phyloP scores from a whole-genome alignment of 2,329 filamentous ascomycete genomes.

The Ceratocystis papillata region DNA sequence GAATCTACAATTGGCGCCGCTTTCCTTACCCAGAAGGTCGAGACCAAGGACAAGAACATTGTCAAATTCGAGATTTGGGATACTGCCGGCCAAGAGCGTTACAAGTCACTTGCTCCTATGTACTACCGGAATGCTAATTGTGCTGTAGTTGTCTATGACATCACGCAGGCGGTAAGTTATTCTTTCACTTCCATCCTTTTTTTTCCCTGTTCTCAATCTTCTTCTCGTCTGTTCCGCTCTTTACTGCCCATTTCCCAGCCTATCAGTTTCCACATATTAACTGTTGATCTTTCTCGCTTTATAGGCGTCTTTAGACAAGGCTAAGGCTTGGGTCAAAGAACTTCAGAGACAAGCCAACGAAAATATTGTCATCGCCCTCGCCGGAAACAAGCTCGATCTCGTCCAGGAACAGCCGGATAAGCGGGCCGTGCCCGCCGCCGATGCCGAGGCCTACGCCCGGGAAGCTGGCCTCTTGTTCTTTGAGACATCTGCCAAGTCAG shows the following conservation, averaged over 20 bases:
- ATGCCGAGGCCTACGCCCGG: slow-evolving; percentile 88
- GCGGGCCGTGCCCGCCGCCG: slow-evolving; percentile 76
- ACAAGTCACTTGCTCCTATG: slow-evolving; percentile 98
- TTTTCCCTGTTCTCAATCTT: background rate
- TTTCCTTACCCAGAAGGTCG: slow-evolving; percentile 97
- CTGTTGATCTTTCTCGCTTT: slow-evolving; percentile 23
- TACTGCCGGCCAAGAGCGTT: slow-evolving; percentile 94
- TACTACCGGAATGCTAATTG: slow-evolving; percentile 99
- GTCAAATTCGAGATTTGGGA: slow-evolving; percentile 99
- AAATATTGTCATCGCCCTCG: slow-evolving; percentile 97
- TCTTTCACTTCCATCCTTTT: background rate
- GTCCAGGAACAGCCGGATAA: slow-evolving; percentile 92
- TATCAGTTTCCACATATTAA: background rate
- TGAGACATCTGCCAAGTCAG: slow-evolving; percentile 95
- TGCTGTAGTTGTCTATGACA: slow-evolving; percentile 97
- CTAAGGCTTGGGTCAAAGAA: slow-evolving; percentile 98
- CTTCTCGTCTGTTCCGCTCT: slow-evolving; percentile 15
- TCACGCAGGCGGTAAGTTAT: slow-evolving; percentile 82
- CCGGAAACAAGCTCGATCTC: slow-evolving; percentile 94
- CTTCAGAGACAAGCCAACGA: slow-evolving; percentile 97
- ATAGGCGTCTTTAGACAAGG: slow-evolving; percentile 93
- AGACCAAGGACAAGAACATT: slow-evolving; percentile 92
- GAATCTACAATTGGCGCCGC: slow-evolving; percentile 97
- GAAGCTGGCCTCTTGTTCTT: slow-evolving; percentile 95
- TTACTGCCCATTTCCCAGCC: background rate